A percentile compares a stretch with the other conserved stretches of the same genome.
Evolutionary conservation across 306 rosid species (phyloP).

Genomic region (Pachyrhizus erosus): DNA sequence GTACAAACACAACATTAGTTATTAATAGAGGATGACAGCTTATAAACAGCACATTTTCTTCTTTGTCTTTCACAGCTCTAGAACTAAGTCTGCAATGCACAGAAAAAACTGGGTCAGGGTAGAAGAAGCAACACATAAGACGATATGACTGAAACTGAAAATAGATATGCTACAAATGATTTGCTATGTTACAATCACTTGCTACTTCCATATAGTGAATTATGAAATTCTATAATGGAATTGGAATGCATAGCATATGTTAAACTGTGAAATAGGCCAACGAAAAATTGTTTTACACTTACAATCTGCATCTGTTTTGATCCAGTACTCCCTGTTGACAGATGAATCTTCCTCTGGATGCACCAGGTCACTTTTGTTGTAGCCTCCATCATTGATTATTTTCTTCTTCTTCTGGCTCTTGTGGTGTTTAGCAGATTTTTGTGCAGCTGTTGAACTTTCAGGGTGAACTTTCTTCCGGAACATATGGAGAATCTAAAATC

Average conservation of each 20-base stretch:
- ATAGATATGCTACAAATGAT: not conserved
- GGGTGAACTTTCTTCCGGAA: slow-evolving; percentile 89
- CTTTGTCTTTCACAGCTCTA: slow-evolving; percentile 74
- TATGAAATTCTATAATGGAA: not conserved
- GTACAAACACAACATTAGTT: slow-evolving; percentile 43
- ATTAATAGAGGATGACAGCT: slow-evolving; percentile 30
- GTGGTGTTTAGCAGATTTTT: slow-evolving; percentile 51
- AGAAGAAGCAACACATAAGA: not conserved
- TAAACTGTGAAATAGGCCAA: not conserved
- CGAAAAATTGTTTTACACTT: slow-evolving; percentile 48
- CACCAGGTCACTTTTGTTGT: slow-evolving; percentile 52
- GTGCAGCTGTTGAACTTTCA: slow-evolving; percentile 58
- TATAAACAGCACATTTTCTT: slow-evolving; percentile 43
- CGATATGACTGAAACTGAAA: not conserved
- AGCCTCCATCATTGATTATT: slow-evolving; percentile 49
- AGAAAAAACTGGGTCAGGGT: slow-evolving; percentile 33
- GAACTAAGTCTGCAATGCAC: slow-evolving; percentile 68
- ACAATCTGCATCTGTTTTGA: slow-evolving; percentile 97
- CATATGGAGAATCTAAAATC: slow-evolving; percentile 80
- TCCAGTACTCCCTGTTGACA: slow-evolving; percentile 84
- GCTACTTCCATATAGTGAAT: not conserved
- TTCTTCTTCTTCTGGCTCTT: slow-evolving; percentile 70
- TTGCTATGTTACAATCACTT: not conserved
- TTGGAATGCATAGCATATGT: not conserved
- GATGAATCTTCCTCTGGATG: slow-evolving; percentile 69